Base-by-base conservation (phyloP, 2,329 filamentous ascomycete genomes). In the Scytalidium sp. region DNA sequence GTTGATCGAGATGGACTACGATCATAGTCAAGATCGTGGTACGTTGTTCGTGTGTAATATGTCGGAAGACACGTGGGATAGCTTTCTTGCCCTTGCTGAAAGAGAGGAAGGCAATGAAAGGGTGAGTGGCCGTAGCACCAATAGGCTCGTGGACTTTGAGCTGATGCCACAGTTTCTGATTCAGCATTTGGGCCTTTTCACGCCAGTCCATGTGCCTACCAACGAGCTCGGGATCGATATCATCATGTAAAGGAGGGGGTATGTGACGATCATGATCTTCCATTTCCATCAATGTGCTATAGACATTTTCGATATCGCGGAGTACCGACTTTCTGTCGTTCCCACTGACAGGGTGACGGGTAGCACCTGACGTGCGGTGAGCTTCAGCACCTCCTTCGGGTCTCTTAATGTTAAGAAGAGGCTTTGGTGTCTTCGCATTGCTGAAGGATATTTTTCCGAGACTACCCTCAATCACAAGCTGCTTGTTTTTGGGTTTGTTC, bases 361-460 rank as follows among this genome's bases (percentile, higher is more conserved):
- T 64, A 44, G 74, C 71, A 52, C 72, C 78, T 44, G 69, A 67
- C 19, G 80, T 73, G 22, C 79, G 76, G 47, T 80, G 75, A 22
- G 71, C 65, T 49, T 85, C 81, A 41, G 83, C 81, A 39, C 74
- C 75, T 56, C 77, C 84, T 45, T 97, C 92, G 19, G 83, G 78
- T 25, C 92, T 88, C 76, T 96, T 97, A 73, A 99, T 92, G 67
- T 95, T 99, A 45, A 99, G 83, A 50, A 97, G 76, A 15, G 93
- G 91, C 69, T 96, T 94, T 0, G 94, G 94, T 0, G 94, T 96
- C 75, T 97, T 99, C 43, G 94, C 90, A 63, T 99, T 99, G 76
- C 93, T 97, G 73, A 97, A 99, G 0, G 93, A 96, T 50, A 99
- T 99, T 75, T 97, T 99, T 57, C 94, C 94, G 45, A 99, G 73